These are phyloP conservation scores for Trichoderma simmonsii DNA, from an alignment of 2,329 filamentous ascomycete genomes.

Conservation along the genomic window DNA sequence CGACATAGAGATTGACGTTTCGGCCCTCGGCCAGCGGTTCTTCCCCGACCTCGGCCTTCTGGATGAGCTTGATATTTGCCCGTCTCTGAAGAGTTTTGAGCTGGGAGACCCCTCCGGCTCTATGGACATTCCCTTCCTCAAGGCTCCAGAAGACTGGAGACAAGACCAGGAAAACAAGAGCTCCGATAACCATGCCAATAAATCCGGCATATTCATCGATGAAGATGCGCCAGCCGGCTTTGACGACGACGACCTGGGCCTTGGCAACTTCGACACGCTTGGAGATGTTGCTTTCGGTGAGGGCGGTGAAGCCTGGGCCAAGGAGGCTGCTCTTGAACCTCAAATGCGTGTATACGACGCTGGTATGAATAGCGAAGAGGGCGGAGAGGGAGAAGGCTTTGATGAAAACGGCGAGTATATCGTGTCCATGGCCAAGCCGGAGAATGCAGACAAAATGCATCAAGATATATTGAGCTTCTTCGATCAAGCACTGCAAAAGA, in stretches of 20 bases:
- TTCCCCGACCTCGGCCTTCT: conserved; percentile 76
- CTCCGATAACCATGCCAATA: conserved; percentile 56
- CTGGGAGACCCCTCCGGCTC: conserved; percentile 81
- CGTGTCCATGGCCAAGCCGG: conserved; percentile 70
- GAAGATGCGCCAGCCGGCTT: conserved; percentile 82
- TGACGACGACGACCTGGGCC: conserved; percentile 63
- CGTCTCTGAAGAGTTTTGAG: conserved; percentile 90
- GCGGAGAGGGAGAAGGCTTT: conserved; percentile 35
- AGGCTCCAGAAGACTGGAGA: conserved; percentile 82
- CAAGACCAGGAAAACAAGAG: conserved; percentile 62
- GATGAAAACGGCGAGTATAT: conserved; percentile 68
- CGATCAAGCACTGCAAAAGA: conserved; percentile 92
- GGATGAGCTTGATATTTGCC: conserved; percentile 88
- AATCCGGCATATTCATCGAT: conserved; percentile 79
- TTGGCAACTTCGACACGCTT: conserved; percentile 69
- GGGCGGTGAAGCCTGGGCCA: conserved; percentile 92
- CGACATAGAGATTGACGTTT: conserved; percentile 71
- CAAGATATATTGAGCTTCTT: conserved; percentile 98
- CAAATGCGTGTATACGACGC: conserved; percentile 77
- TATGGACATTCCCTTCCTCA: conserved; percentile 87
- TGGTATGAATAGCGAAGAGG: conserved; percentile 55
- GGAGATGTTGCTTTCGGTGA: conserved; percentile 85
- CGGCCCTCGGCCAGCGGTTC: conserved; percentile 71
- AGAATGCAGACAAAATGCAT: conserved; percentile 66
- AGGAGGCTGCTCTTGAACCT: conserved; percentile 80